Conservation (phyloP, 2,329 filamentous ascomycete genomes). For the Colletotrichum scovillei region DNA sequence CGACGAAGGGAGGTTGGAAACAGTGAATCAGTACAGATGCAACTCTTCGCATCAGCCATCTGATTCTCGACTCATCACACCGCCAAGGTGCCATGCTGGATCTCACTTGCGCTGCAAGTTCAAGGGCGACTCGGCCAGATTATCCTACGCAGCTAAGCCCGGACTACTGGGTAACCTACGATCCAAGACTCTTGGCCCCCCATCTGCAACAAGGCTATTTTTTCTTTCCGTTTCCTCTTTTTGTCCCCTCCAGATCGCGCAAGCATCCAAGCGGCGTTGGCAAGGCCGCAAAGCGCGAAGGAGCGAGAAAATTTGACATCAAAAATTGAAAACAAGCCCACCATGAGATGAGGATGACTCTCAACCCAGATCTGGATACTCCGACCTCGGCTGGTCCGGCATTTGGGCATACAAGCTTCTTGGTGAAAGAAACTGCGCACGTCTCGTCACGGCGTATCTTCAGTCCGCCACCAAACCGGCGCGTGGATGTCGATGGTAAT, state of each 20-base stretch:
- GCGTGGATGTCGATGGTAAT: conserved; percentile 27
- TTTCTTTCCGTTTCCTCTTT: conserved; percentile 18
- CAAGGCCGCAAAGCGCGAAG: background rate
- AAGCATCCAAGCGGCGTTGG: conserved; percentile 5
- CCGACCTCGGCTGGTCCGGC: conserved; percentile 29
- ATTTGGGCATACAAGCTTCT: background rate
- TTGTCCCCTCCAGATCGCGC: conserved; percentile 6
- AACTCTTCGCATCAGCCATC: background rate
- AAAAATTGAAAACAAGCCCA: conserved; percentile 17
- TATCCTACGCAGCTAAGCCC: conserved; percentile 16
- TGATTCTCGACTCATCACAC: conserved; percentile 25
- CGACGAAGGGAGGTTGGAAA: background rate
- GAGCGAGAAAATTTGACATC: conserved; percentile 1
- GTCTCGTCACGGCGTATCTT: conserved; percentile 10
- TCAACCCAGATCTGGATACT: conserved; percentile 22
- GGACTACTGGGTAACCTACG: conserved; percentile 1
- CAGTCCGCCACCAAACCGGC: conserved; percentile 15
- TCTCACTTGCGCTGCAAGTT: conserved; percentile 26
- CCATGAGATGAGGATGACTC: conserved; percentile 19
- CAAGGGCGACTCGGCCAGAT: conserved; percentile 28
- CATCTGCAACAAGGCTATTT: conserved; percentile 9
- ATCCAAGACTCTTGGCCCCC: conserved; percentile 33
- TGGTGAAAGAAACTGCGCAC: background rate
- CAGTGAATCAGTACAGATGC: background rate
- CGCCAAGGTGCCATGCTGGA: conserved; percentile 29